A percentile compares a stretch with the other conserved stretches of the same genome.
These are phyloP conservation scores for Mucor piriformis DNA, from an alignment of 371 early-diverging fungal species.

Conservation along the genomic window DNA sequence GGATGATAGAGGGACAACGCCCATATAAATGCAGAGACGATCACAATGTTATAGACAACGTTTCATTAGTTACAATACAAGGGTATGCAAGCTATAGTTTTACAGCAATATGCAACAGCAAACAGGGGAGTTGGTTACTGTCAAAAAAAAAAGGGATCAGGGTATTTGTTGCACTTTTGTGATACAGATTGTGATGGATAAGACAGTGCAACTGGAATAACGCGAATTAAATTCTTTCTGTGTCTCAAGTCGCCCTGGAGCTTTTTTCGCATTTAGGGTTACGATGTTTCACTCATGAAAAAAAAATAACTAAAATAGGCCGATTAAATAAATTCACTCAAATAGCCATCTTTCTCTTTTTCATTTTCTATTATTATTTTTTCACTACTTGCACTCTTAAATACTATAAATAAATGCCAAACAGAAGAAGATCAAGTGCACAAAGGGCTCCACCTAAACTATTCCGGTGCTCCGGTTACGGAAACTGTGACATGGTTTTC, in stretches of 20 bases:
- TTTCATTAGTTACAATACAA: too few species aligned
- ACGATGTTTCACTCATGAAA: constrained; percentile 15
- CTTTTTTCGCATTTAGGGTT: constrained; percentile 6
- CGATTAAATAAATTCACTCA: background rate
- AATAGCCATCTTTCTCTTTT: background rate
- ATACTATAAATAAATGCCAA: constrained; percentile 11
- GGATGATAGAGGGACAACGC: too few species aligned
- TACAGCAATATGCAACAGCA: too few species aligned
- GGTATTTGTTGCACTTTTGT: too few species aligned
- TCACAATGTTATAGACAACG: too few species aligned
- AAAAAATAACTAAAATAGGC: constrained; percentile 9
- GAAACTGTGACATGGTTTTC: constrained; percentile 57
- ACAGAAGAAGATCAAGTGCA: constrained; percentile 20
- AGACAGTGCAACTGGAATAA: too few species aligned
- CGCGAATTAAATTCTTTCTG: constrained; percentile 76
- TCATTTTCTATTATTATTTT: background rate
- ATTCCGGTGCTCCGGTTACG: constrained; percentile 52
- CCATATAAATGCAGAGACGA: too few species aligned
- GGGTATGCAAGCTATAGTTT: too few species aligned
- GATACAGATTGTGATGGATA: too few species aligned
- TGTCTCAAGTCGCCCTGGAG: constrained; percentile 49
- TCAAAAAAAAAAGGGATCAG: too few species aligned
- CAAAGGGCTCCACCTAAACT: constrained; percentile 36
- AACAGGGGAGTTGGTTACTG: too few species aligned
- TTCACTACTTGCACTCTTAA: background rate